A percentile compares a stretch with the other conserved stretches of the same genome.
phyloP scores from a whole-genome alignment of 1,284 basidiomycete species.

The Ustilago trichophora region DNA sequence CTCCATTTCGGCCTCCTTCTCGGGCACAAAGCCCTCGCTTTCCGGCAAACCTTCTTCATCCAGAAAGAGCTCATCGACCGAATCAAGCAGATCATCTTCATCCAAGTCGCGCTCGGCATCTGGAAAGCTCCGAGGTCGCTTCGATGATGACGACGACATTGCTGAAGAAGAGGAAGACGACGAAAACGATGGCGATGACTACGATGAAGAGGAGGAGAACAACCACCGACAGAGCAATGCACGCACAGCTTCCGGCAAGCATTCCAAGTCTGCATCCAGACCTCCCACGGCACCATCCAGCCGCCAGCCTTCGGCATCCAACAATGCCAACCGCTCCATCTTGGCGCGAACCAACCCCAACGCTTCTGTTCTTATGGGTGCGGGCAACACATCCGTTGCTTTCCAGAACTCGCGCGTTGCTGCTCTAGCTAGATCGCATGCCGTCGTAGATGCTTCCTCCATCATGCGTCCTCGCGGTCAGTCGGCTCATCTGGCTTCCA shows the following conservation, averaged over 20 bases:
- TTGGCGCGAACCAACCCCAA: constrained; percentile 39
- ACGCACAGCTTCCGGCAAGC: constrained; percentile 18
- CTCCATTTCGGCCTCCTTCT: constrained; percentile 43
- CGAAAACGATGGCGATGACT: constrained; percentile 21
- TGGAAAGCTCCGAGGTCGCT: constrained; percentile 29
- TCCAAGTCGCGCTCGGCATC: constrained; percentile 39
- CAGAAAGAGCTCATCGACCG: constrained; percentile 16
- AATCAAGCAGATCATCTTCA: constrained; percentile 14
- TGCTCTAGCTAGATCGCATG: constrained; percentile 39
- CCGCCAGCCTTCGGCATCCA: constrained; percentile 30
- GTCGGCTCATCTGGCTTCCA: constrained; percentile 6
- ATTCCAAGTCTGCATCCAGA: constrained; percentile 19
- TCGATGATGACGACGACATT: constrained; percentile 49
- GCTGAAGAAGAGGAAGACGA: constrained; percentile 10
- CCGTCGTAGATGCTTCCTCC: constrained; percentile 37
- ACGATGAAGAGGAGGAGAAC: constrained; percentile 28
- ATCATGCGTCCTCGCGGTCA: constrained; percentile 47
- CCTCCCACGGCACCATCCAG: constrained; percentile 26
- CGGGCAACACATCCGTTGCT: constrained; percentile 33
- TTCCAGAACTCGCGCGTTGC: constrained; percentile 45
- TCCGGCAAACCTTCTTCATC: constrained; percentile 22
- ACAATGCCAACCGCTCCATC: constrained; percentile 42
- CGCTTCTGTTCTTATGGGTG: constrained; percentile 36
- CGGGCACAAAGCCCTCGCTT: constrained; percentile 43
- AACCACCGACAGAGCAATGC: constrained; percentile 7